These are phyloP conservation scores for Wolfiporia cocos DNA, from an alignment of 1,284 basidiomycete genomes.

Conservation along the genomic window DNA sequence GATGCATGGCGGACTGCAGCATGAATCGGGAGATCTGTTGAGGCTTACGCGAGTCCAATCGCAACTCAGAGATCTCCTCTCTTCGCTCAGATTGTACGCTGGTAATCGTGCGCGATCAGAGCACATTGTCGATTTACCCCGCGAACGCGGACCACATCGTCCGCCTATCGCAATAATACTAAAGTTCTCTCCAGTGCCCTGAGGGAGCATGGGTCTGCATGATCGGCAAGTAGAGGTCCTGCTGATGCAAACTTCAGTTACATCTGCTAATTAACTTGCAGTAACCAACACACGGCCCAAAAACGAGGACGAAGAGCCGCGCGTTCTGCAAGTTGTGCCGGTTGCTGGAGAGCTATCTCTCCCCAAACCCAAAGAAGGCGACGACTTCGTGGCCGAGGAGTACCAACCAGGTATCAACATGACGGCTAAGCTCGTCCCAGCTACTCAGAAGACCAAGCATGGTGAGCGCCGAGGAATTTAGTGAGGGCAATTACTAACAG, in stretches of 20 bases:
- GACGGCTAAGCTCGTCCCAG: constrained; percentile 16
- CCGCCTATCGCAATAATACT: too few relatives aligned
- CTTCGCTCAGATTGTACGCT: too few relatives aligned
- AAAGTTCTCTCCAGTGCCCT: constrained; percentile 22
- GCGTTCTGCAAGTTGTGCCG: constrained; percentile 36
- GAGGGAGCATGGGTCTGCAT: constrained; percentile 30
- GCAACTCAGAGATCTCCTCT: too few relatives aligned
- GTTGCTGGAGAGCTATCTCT: constrained; percentile 25
- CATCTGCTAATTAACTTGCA: constrained; percentile 3
- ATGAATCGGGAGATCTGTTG: too few relatives aligned
- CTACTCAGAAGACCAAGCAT: constrained; percentile 12
- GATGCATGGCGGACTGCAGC: too few relatives aligned
- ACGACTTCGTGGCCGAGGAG: constrained; percentile 1
- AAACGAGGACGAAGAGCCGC: constrained; percentile 30
- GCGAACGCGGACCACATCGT: too few relatives aligned
- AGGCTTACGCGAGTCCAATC: too few relatives aligned
- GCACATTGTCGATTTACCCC: too few relatives aligned
- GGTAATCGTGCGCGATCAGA: too few relatives aligned
- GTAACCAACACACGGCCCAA: constrained; percentile 31
- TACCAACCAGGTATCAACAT: constrained; percentile 20
- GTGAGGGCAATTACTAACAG: neutral
- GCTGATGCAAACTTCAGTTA: neutral
- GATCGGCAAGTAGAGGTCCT: constrained; percentile 22
- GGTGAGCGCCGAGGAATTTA: constrained; percentile 6
- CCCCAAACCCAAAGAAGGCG: constrained; percentile 9